A percentile compares a stretch with the other conserved stretches of the same genome.
Evolutionary conservation across 208 protist genomes (phyloP).

Genomic region (Strigomonas culicis): DNA sequence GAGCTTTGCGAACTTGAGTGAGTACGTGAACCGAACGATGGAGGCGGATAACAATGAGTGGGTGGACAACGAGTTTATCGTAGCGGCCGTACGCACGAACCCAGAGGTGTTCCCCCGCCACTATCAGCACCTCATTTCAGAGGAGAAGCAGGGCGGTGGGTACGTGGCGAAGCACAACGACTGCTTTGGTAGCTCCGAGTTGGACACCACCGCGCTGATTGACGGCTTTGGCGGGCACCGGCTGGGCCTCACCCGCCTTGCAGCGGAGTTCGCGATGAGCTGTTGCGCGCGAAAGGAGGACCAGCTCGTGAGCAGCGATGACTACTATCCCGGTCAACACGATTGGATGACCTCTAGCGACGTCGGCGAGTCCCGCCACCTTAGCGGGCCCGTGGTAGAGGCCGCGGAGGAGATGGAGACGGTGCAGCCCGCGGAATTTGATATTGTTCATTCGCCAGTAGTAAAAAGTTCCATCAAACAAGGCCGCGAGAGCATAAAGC

Average conservation of each 20-base stretch:
- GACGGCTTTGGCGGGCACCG: slow-evolving; percentile 68
- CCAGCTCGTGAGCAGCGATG: too few relatives aligned
- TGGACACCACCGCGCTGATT: slow-evolving; percentile 61
- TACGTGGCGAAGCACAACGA: slow-evolving; percentile 52
- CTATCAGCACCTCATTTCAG: slow-evolving; percentile 42
- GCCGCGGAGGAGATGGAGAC: too few relatives aligned
- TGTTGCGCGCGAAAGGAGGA: too few relatives aligned
- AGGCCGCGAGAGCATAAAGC: too few relatives aligned
- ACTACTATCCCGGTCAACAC: too few relatives aligned
- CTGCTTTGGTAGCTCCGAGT: slow-evolving; percentile 65
- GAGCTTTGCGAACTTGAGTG: slow-evolving; percentile 56
- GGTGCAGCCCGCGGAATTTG: too few relatives aligned
- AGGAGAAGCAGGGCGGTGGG: slow-evolving; percentile 60
- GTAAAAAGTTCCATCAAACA: too few relatives aligned
- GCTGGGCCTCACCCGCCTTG: slow-evolving; percentile 27
- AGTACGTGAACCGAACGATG: slow-evolving; percentile 50
- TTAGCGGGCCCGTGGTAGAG: too few relatives aligned
- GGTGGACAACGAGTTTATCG: slow-evolving; percentile 87
- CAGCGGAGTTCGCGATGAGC: not conserved
- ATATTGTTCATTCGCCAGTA: too few relatives aligned
- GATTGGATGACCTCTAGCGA: too few relatives aligned
- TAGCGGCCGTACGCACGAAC: slow-evolving; percentile 60
- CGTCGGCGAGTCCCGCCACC: too few relatives aligned
- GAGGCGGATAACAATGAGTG: slow-evolving; percentile 42
- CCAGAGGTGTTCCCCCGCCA: slow-evolving; percentile 39